A percentile compares a stretch with the other conserved stretches of the same genome.
phyloP scores from a whole-genome alignment of 176 grass and related monocot species.

The Oryza brachyantha region DNA sequence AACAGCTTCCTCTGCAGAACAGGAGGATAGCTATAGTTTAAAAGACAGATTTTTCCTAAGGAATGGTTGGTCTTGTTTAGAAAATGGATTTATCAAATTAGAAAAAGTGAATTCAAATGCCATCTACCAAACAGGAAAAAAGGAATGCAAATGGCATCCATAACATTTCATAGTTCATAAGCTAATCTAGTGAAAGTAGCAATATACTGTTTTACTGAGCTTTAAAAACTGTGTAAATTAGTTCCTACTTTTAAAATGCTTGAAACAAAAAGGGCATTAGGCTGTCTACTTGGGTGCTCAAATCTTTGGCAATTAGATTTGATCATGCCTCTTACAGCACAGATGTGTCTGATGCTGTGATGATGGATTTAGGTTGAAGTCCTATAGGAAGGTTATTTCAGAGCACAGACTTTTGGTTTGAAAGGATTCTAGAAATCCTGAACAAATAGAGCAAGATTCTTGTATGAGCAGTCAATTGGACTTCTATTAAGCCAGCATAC shows the following conservation, averaged over 20 bases:
- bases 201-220: neutral
- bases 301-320: conserved; percentile 20
- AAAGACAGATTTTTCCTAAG: neutral
- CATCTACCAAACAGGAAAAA: too few species aligned
- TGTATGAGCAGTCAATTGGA: conserved; percentile 15
- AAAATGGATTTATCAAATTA: neutral
- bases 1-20: neutral
- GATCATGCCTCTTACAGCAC: neutral
- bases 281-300: neutral
- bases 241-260: too few species aligned
- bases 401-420: conserved; percentile 2
- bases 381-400: conserved; percentile 15
- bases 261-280: neutral
- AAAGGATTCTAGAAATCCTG: conserved; percentile 1
- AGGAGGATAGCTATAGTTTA: neutral
- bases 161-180: neutral
- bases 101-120: too few species aligned
- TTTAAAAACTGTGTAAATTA: too few species aligned
- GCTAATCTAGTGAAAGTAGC: neutral
- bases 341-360: neutral
- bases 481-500: neutral
- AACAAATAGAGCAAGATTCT: conserved; percentile 30
- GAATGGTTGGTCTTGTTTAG: neutral
- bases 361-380: conserved; percentile 1
- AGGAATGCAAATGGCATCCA: neutral